A percentile compares a stretch with the other conserved stretches of the same genome.
Conservation (phyloP, 495 filamentous ascomycete genomes). For the Talaromyces liani region DNA sequence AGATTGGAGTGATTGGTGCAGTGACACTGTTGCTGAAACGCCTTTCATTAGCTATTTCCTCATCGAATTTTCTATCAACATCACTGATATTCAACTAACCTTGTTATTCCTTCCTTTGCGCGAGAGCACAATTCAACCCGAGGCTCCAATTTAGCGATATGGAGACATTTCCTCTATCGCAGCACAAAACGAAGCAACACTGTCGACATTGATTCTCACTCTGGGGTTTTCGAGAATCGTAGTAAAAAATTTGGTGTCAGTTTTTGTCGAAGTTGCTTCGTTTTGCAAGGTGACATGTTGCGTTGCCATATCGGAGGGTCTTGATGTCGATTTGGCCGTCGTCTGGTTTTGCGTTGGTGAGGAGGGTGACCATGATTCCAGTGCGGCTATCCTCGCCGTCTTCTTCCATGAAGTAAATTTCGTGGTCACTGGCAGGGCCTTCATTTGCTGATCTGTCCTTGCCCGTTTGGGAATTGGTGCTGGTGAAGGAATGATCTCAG, state of each 20-base stretch:
- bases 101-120: background rate
- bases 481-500: no score
- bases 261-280: background rate
- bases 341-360: background rate
- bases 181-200: background rate
- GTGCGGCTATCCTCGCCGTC: background rate
- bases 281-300: background rate
- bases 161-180: background rate
- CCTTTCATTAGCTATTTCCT: background rate
- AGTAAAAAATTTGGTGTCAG: background rate
- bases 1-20: background rate
- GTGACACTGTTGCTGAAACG: background rate
- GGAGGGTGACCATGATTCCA: background rate
- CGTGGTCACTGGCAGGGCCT: background rate
- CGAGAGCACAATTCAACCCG: background rate
- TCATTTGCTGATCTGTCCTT: background rate
- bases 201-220: background rate
- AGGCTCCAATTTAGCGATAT: background rate
- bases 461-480: background rate
- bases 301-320: background rate
- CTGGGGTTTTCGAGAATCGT: background rate
- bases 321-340: background rate
- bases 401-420: slow-evolving; percentile 1
- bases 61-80: background rate
- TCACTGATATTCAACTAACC: background rate